phyloP scores from a whole-genome alignment of 2,329 filamentous ascomycete species.

The Scopulariopsis brevicaulis region DNA sequence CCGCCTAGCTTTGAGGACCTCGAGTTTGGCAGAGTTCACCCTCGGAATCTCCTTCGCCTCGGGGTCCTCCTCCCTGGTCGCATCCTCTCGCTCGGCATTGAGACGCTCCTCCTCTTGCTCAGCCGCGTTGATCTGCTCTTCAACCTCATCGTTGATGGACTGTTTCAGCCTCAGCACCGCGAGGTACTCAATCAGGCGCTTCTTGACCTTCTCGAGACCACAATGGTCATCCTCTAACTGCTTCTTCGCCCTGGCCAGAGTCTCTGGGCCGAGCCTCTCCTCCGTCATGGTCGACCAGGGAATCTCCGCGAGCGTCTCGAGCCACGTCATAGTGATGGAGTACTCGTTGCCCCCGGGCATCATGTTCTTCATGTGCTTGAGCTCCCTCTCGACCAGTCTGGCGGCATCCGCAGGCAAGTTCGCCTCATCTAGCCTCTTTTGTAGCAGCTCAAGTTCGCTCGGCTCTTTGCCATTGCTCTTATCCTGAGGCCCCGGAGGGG shows the following conservation, averaged over 20 bases:
- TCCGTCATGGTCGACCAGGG: constrained; percentile 81
- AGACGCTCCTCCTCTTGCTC: constrained; percentile 36
- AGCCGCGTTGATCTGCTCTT: constrained; percentile 62
- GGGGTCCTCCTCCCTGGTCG: constrained; percentile 21
- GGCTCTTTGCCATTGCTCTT: constrained; percentile 66
- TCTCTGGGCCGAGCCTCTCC: constrained; percentile 74
- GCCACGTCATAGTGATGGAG: constrained; percentile 82
- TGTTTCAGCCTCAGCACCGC: constrained; percentile 95
- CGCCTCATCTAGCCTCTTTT: constrained; percentile 75
- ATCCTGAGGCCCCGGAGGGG: constrained; percentile 26
- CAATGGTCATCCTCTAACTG: constrained; percentile 96
- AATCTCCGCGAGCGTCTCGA: constrained; percentile 89
- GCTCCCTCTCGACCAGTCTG: constrained; percentile 82
- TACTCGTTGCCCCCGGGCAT: constrained; percentile 93
- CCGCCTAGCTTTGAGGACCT: constrained; percentile 67
- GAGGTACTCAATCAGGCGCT: constrained; percentile 85
- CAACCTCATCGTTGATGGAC: constrained; percentile 71
- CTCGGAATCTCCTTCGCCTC: constrained; percentile 17
- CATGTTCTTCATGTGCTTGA: constrained; percentile 88
- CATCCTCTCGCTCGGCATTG: constrained; percentile 25
- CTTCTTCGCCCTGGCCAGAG: constrained; percentile 66
- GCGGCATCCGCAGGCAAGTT: constrained; percentile 72
- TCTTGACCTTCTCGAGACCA: constrained; percentile 93
- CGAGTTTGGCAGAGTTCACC: constrained; percentile 44
- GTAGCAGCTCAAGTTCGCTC: constrained; percentile 84